Base-by-base conservation (phyloP, 2,329 filamentous ascomycete species). In the Passalora sequoiae region DNA sequence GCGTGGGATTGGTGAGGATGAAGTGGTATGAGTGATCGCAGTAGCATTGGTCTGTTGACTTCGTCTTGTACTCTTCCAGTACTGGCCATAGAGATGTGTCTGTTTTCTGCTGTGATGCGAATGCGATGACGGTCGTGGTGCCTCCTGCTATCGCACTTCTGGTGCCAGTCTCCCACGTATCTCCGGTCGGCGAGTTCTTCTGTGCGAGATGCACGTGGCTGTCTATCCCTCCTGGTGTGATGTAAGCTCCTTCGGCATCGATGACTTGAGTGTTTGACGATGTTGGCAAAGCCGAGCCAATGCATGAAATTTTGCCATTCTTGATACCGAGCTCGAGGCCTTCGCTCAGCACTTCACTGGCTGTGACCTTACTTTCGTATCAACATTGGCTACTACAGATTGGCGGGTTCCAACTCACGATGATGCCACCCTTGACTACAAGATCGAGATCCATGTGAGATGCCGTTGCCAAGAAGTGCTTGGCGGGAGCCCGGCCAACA, bases 21-120 rank as follows among this genome's bases (percentile, higher is more conserved):
- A 75, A 60, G 52, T 80, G 76, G 48, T 78, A 74, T 2, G 72
- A 70, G 55, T 80, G 80, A 60, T 80, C 77, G 50, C 72, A 73
- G 56, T 76, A 78, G 43, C 66, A 69, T 30, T 72, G 69, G 10
- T 62, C 66, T 1, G 45, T 50, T 0, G 76, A 69, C 13, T 68
- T 64, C 4, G 56, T 56, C 43, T 77, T 71, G 38, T 76, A 73
- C n/a, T 68, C 65, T 35, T 67, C 60, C 2, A 80, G 56, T 0
- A 70, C 70, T 1, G 67, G 61, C 15, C 72, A 60, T 2, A 79
- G 59, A 1, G 67, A 72, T 5, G 65, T 60, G 12, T 74, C 65
- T 1, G 60, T 51, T n/a, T 70, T 71, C 28, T 66, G 62, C 56
- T 80, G 76, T 3, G 71, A 69, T 0, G 77, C 78, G 58, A 82